These are phyloP conservation scores for Sarocladium oryzae DNA, from an alignment of 2,329 filamentous ascomycete genomes.

Conservation along the genomic window DNA sequence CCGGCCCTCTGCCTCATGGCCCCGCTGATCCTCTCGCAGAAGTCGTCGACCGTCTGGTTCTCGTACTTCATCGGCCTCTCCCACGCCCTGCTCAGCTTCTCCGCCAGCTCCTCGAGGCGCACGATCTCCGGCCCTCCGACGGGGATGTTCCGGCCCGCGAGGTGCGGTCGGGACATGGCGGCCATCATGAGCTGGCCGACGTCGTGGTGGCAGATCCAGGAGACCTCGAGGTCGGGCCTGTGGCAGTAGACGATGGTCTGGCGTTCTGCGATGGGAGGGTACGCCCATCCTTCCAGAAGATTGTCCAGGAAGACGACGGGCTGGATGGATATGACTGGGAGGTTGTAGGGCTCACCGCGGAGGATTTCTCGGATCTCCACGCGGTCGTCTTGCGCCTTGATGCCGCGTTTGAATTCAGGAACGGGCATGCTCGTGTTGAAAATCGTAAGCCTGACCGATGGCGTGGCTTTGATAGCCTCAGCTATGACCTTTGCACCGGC, in stretches of 20 bases:
- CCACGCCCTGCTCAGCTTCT: constrained; percentile 27
- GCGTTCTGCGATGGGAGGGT: constrained; percentile 25
- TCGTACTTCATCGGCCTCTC: constrained; percentile 22
- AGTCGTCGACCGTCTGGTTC: constrained; percentile 26
- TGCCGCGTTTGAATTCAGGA: constrained; percentile 15
- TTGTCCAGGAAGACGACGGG: constrained; percentile 33
- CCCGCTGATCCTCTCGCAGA: constrained; percentile 21
- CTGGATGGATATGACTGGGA: constrained; percentile 28
- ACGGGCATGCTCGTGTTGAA: constrained; percentile 20
- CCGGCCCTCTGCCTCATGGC: constrained; percentile 26
- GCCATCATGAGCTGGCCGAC: constrained; percentile 31
- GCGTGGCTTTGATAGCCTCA: constrained; percentile 21
- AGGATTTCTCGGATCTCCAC: constrained; percentile 24
- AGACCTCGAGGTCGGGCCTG: constrained; percentile 27
- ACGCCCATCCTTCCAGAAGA: constrained; percentile 31
- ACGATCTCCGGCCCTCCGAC: constrained; percentile 30
- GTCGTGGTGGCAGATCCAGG: constrained; percentile 33
- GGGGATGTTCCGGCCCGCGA: constrained; percentile 27
- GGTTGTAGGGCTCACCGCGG: constrained; percentile 19
- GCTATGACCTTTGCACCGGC: constrained; percentile 54
- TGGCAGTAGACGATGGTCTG: constrained; percentile 32
- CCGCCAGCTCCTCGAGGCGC: constrained; percentile 22
- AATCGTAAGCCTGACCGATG: constrained; percentile 6
- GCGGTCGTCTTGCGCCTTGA: constrained; percentile 22
- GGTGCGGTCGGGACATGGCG: constrained; percentile 23